Evolutionary conservation across 495 filamentous ascomycete species (phyloP).

Genomic region (Penicillium goetzii): DNA sequence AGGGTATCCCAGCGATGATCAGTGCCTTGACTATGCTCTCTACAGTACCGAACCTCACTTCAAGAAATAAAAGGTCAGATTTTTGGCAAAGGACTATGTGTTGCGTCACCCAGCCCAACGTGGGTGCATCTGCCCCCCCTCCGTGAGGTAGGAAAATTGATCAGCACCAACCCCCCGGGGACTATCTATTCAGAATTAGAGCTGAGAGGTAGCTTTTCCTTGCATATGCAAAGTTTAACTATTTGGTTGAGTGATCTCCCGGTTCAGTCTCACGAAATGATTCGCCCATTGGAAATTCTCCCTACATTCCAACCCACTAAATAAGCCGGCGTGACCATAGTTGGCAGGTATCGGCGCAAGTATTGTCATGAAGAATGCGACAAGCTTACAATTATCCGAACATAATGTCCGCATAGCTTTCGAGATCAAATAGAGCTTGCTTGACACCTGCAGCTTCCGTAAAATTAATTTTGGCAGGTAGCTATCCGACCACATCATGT

Average conservation of each 20-base stretch:
- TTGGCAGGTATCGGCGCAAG: conserved; percentile 17
- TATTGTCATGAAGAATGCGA: conserved; percentile 24
- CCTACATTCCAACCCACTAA: conserved; percentile 27
- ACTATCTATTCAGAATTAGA: conserved; percentile 4
- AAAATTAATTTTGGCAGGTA: neutral
- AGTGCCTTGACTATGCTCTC: neutral
- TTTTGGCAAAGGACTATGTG: neutral
- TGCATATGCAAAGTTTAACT: conserved; percentile 15
- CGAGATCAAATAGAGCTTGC: conserved; percentile 12
- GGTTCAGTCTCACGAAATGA: conserved; percentile 17
- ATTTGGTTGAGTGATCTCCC: conserved; percentile 7
- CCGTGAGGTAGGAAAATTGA: neutral
- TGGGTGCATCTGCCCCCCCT: neutral
- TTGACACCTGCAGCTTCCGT: conserved; percentile 5
- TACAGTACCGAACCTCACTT: neutral
- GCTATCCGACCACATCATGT: conserved; percentile 20
- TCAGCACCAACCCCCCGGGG: neutral
- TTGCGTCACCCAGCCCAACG: conserved; percentile 9
- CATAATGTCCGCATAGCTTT: conserved; percentile 21
- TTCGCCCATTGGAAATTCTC: conserved; percentile 19
- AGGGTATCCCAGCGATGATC: neutral
- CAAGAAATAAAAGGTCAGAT: neutral
- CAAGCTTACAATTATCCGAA: conserved; percentile 20
- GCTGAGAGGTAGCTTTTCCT: conserved; percentile 13
- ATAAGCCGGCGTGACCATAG: conserved; percentile 20